These are phyloP conservation scores for Eutrema heterophyllum DNA, from an alignment of 345 rosid genomes.

Conservation along the genomic window DNA sequence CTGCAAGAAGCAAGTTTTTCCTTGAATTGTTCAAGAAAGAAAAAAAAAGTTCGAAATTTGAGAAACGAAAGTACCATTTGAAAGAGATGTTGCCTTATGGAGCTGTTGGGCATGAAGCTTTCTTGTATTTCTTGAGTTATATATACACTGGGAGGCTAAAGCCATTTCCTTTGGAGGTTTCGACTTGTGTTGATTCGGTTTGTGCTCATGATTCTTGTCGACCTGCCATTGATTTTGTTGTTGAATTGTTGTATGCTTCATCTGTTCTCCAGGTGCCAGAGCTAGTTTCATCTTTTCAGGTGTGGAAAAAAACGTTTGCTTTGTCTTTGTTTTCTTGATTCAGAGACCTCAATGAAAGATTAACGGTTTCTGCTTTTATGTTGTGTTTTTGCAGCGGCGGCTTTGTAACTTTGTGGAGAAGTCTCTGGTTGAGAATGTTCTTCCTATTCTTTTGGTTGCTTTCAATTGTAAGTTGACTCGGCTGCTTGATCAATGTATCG, in stretches of 20 bases:
- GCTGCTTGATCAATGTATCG: constrained; percentile 66
- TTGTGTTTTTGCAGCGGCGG: constrained; percentile 58
- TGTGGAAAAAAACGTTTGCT: neutral
- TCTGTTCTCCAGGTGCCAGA: constrained; percentile 72
- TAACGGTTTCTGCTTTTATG: neutral
- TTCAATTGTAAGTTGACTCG: constrained; percentile 68
- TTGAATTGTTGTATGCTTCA: constrained; percentile 85
- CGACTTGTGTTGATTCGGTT: constrained; percentile 64
- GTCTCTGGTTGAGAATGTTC: constrained; percentile 69
- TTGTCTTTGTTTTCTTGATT: constrained; percentile 11
- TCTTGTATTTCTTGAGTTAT: constrained; percentile 68
- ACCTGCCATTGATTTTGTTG: constrained; percentile 74
- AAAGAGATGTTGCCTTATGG: constrained; percentile 63
- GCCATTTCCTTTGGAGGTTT: constrained; percentile 73
- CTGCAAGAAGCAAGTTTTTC: constrained; percentile 82
- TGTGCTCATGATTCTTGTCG: constrained; percentile 88
- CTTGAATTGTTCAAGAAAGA: constrained; percentile 55
- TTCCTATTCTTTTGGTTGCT: constrained; percentile 81
- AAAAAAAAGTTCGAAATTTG: constrained; percentile 25
- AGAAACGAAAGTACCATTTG: constrained; percentile 57
- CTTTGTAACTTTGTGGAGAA: constrained; percentile 78
- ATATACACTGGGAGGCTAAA: constrained; percentile 84
- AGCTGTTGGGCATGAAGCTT: constrained; percentile 71
- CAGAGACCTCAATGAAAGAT: neutral
- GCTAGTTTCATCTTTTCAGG: constrained; percentile 88